A percentile compares a stretch with the other conserved stretches of the same genome.
Evolutionary conservation across 1,139 yeast species (phyloP).

Genomic region (Hemisphaericaspora lyxosophila): DNA sequence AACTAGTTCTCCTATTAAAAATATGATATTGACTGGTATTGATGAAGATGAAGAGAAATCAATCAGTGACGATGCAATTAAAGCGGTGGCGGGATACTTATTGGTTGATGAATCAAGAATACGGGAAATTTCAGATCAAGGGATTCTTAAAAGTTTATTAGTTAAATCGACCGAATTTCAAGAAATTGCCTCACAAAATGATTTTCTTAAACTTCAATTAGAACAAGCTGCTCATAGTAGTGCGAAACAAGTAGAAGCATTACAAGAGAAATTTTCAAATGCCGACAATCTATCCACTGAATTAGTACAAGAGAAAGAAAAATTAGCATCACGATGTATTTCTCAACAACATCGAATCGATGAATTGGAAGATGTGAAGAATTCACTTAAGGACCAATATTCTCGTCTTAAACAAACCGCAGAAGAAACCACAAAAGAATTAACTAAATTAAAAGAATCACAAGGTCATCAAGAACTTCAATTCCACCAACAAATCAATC

Average conservation of each 20-base stretch:
- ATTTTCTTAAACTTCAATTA: conserved; percentile 50
- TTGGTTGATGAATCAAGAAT: conserved; percentile 15
- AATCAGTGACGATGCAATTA: conserved; percentile 9
- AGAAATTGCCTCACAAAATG: conserved; percentile 49
- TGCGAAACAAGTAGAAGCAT: conserved; percentile 27
- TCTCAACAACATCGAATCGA: conserved; percentile 17
- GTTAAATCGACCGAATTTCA: conserved; percentile 49
- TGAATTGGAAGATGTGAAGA: conserved; percentile 15
- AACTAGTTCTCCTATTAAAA: conserved; percentile 24
- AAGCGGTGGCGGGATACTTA: conserved; percentile 31
- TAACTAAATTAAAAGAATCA: conserved; percentile 10
- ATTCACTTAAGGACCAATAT: conserved; percentile 7
- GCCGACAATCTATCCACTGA: conserved; percentile 11
- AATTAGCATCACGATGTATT: conserved; percentile 22
- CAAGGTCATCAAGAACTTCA: conserved; percentile 10
- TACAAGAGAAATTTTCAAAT: conserved; percentile 23
- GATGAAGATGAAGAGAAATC: conserved; percentile 1
- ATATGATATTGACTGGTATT: conserved; percentile 3
- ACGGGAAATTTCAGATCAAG: conserved; percentile 13
- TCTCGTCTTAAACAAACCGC: conserved; percentile 8
- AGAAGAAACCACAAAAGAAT: conserved; percentile 7
- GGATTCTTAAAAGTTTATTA: conserved; percentile 35
- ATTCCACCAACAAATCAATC: conserved; percentile 34
- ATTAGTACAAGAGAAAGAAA: conserved; percentile 22
- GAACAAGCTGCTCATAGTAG: conserved; percentile 44